Evolutionary conservation across 2,329 filamentous ascomycete species (phyloP).

Genomic region (Acarospora socialis): DNA sequence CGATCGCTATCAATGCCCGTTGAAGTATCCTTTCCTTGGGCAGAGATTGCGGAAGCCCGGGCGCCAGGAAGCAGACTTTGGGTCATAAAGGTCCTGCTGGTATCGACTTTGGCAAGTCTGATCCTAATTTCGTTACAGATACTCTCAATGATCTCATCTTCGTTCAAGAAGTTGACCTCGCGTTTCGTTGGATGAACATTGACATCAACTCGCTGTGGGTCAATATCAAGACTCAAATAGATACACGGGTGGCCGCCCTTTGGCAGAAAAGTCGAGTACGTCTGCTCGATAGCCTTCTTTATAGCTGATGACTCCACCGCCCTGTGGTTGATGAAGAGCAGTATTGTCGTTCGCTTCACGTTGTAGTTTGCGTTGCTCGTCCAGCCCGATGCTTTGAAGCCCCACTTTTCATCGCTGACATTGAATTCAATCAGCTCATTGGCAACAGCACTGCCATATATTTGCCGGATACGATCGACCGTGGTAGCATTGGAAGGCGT

Average conservation of each 20-base stretch:
- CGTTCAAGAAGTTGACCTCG: conserved; percentile 93
- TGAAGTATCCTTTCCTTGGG: conserved; percentile 9
- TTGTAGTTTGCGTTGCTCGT: conserved; percentile 91
- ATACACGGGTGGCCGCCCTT: conserved; percentile 91
- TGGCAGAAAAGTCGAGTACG: conserved; percentile 72
- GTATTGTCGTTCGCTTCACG: conserved; percentile 71
- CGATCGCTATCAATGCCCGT: conserved; percentile 26
- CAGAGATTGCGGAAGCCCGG: conserved; percentile 20
- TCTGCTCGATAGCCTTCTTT: conserved; percentile 82
- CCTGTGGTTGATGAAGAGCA: conserved; percentile 94
- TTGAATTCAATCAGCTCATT: conserved; percentile 74
- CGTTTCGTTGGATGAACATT: conserved; percentile 96
- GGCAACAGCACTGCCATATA: conserved; percentile 70
- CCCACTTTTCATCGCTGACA: conserved; percentile 59
- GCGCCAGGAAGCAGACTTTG: conserved; percentile 74
- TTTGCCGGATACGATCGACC: conserved; percentile 75
- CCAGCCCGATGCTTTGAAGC: conserved; percentile 68
- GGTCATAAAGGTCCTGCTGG: conserved; percentile 84
- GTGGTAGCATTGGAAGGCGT: conserved; percentile 59
- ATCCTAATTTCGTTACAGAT: conserved; percentile 69
- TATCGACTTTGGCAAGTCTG: conserved; percentile 74
- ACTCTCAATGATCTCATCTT: conserved; percentile 84
- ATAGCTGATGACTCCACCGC: conserved; percentile 80
- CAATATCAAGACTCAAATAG: conserved; percentile 84
- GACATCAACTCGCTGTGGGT: conserved; percentile 83